phyloP scores from a whole-genome alignment of 805 yeast genomes.

The Saturnispora dispora region DNA sequence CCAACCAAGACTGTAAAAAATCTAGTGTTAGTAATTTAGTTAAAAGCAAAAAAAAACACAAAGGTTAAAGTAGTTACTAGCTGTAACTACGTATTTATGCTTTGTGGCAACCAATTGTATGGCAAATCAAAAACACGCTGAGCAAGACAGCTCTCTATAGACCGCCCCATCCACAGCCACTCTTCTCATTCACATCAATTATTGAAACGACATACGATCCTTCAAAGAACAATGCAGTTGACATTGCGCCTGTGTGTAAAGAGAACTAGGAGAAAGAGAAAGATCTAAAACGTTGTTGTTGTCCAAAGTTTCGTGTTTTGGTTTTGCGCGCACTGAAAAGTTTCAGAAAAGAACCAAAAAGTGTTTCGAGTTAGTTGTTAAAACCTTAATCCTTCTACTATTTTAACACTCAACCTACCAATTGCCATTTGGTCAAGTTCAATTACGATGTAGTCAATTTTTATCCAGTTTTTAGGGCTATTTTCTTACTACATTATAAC shows the following conservation, averaged over 20 bases:
- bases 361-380: background rate
- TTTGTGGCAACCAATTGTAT: background rate
- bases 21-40: background rate
- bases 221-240: conserved; percentile 8
- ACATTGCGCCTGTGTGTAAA: background rate
- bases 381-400: background rate
- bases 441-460: no score
- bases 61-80: background rate
- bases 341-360: background rate
- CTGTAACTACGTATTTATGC: background rate
- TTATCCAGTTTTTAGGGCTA: no score
- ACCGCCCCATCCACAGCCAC: background rate
- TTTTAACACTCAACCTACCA: no score
- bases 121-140: background rate
- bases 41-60: conserved; percentile 11
- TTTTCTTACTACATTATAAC: no score
- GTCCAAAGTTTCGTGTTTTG: conserved; percentile 5
- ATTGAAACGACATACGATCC: conserved; percentile 5
- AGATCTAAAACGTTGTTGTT: background rate
- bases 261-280: background rate
- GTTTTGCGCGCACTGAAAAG: conserved; percentile 1
- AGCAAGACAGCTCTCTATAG: background rate
- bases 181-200: background rate
- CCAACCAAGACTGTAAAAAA: conserved; percentile 58
- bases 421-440: no score